Percentiles rank a stretch among this genome's conserved stretches.
phyloP scores from a whole-genome alignment of 345 rosid species.

The Eucalyptus pumila region DNA sequence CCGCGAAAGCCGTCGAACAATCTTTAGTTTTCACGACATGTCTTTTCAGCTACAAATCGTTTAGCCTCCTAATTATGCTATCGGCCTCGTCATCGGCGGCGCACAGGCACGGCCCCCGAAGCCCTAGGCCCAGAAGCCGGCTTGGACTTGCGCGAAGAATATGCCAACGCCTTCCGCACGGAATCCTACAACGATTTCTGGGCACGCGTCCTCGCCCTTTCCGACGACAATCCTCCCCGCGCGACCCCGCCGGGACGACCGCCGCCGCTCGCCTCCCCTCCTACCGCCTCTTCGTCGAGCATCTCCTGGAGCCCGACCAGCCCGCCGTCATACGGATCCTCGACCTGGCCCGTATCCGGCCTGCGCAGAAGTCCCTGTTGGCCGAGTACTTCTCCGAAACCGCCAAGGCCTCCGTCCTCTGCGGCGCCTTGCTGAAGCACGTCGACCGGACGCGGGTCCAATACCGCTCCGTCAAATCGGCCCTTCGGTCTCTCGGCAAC shows the following conservation, averaged over 20 bases:
- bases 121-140: neutral
- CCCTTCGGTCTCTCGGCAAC: neutral
- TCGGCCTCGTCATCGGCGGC: neutral
- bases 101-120: slow-evolving; percentile 3
- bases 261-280: slow-evolving; percentile 66
- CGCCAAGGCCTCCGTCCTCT: slow-evolving; percentile 41
- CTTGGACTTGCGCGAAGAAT: slow-evolving; percentile 66
- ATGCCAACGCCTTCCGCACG: slow-evolving; percentile 75
- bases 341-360: neutral
- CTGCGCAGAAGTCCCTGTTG: slow-evolving; percentile 16
- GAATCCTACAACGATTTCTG: slow-evolving; percentile 73
- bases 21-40: neutral
- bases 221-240: neutral
- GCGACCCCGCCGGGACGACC: slow-evolving; percentile 18
- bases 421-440: slow-evolving; percentile 36
- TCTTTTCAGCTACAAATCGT: neutral
- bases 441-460: slow-evolving; percentile 32
- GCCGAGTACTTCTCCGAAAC: slow-evolving; percentile 47
- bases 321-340: slow-evolving; percentile 23
- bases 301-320: slow-evolving; percentile 65
- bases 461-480: slow-evolving; percentile 9
- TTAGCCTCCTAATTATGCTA: neutral
- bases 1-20: neutral
- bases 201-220: slow-evolving; percentile 36
- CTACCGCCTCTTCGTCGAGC: slow-evolving; percentile 58